Percentiles rank a stretch among this genome's conserved stretches.
phyloP scores from a whole-genome alignment of 176 grass and related monocot genomes.

The Puccinellia tenuiflora region DNA sequence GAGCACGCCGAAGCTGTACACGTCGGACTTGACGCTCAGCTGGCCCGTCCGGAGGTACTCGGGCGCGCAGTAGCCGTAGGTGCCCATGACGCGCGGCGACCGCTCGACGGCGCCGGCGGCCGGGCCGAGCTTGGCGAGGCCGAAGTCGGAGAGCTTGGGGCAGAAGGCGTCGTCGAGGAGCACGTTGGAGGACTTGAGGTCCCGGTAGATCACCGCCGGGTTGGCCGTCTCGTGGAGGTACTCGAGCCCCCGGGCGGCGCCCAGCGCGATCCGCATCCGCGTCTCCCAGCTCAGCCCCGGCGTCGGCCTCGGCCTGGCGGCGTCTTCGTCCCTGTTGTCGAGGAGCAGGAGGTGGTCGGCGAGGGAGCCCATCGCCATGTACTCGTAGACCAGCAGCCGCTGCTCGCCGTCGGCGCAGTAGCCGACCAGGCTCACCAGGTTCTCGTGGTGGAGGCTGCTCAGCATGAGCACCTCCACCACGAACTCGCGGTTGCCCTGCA shows the following conservation, averaged over 20 bases:
- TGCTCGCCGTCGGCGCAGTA: slow-evolving; percentile 35
- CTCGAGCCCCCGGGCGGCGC: not conserved
- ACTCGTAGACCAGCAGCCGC: not conserved
- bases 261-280: not conserved
- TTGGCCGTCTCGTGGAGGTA: slow-evolving; percentile 16
- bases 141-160: slow-evolving; percentile 81
- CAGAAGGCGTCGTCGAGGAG: not conserved
- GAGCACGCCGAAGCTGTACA: not conserved
- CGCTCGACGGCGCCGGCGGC: not conserved
- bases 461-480: slow-evolving; percentile 37
- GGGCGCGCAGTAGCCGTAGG: slow-evolving; percentile 60
- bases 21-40: slow-evolving; percentile 12
- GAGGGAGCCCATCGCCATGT: not conserved
- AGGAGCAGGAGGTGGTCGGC: slow-evolving; percentile 11
- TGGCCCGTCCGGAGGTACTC: slow-evolving; percentile 33
- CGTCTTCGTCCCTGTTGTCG: not conserved
- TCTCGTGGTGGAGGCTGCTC: slow-evolving; percentile 27
- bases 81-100: slow-evolving; percentile 46
- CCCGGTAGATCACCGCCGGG: slow-evolving; percentile 7
- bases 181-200: slow-evolving; percentile 14
- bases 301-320: not conserved
- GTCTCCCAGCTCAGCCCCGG: slow-evolving; percentile 5
- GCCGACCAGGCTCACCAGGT: slow-evolving; percentile 36
- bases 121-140: slow-evolving; percentile 58
- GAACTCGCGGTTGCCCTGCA: slow-evolving; percentile 36